Conservation (phyloP, 768 basidiomycete species). For the Sarcodon aspratus region DNA sequence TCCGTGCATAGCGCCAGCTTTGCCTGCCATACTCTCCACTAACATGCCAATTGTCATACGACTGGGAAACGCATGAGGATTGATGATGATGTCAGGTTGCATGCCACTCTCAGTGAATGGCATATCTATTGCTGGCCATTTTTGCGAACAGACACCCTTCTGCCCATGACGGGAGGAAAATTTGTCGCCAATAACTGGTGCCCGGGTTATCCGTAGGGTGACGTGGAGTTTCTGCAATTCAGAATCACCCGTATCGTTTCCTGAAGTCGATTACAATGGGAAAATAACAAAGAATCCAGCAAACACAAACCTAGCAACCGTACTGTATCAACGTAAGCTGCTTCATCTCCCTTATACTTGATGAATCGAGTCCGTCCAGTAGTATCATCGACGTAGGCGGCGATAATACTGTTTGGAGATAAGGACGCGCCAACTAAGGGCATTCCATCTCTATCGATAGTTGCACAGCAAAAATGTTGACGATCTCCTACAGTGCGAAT, state of each 20-base stretch:
- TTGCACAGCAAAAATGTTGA: slow-evolving; percentile 31
- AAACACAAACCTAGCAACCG: slow-evolving; percentile 64
- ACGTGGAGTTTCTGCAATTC: slow-evolving; percentile 90
- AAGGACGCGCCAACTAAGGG: slow-evolving; percentile 68
- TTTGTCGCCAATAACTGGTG: slow-evolving; percentile 98
- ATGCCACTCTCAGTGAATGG: slow-evolving; percentile 98
- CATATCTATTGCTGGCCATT: slow-evolving; percentile 98
- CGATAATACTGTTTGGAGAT: slow-evolving; percentile 66
- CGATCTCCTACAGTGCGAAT: slow-evolving; percentile 41
- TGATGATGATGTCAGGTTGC: slow-evolving; percentile 99
- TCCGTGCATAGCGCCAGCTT: slow-evolving; percentile 97
- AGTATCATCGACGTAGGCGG: slow-evolving; percentile 81
- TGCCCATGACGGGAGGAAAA: slow-evolving; percentile 99
- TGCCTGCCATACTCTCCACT: slow-evolving; percentile 99
- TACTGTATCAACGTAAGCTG: slow-evolving; percentile 82
- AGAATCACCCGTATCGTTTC: slow-evolving; percentile 76
- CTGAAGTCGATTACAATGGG: slow-evolving; percentile 23
- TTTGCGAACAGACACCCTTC: slow-evolving; percentile 99
- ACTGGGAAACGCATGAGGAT: slow-evolving; percentile 98
- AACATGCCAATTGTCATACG: slow-evolving; percentile 99
- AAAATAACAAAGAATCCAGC: background rate
- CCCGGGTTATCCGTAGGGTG: slow-evolving; percentile 85
- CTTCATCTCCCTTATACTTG: slow-evolving; percentile 96
- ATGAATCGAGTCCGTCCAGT: slow-evolving; percentile 73
- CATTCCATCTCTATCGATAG: slow-evolving; percentile 75